Base-by-base conservation (phyloP, 2,329 filamentous ascomycete genomes). In the Gremmenia infestans region DNA sequence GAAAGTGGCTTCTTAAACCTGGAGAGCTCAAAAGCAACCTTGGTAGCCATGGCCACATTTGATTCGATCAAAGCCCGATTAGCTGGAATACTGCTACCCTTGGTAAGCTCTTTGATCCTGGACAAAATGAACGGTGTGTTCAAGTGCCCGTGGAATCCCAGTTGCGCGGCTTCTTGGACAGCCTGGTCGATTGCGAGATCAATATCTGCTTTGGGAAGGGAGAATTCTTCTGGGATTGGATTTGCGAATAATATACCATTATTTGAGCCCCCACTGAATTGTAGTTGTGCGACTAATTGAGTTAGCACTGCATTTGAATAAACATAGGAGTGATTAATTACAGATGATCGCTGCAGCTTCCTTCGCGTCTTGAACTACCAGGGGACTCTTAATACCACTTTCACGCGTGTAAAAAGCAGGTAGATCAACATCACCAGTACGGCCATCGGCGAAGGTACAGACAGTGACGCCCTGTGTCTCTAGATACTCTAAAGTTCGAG, bases 391-490 rank as follows among this genome's bases (percentile, higher is more conserved):
- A 52, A 88, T 75, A 12, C 91, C 90, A 71, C 92, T 97, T 43
- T 97, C 90, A 42, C 93, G 79, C 0, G 89, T 89, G 81, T 89
- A 99, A 72, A 99, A 99, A 0, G 89, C 91, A 1, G 94, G 94
- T 66, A 97, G 94, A 65, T 96, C 88, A 42, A 97, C 81, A 5
- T 80, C 74, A 1, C 85, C 87, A 25, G 75, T 73, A 39, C 89
- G 81, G 1, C 89, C 90, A 72, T 96, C 90, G 23, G 91, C 86
- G 74, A 97, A 99, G 2, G 94, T 97, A 3, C 85, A 88, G 1
- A 97, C 91, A 39, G 87, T 81, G 22, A 91, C 91, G 9, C 89
- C 89, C 68, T 87, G 83, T 0, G 83, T 86, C 71, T 87, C 84
- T 19, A 87, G 76, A 63, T 79, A 80, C 74, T 99, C 94, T 5